Evolutionary conservation across 2,329 filamentous ascomycete species (phyloP), one percentile per base, ranked within the genome.

Genomic region (Chalaropsis ovoidea): DNA sequence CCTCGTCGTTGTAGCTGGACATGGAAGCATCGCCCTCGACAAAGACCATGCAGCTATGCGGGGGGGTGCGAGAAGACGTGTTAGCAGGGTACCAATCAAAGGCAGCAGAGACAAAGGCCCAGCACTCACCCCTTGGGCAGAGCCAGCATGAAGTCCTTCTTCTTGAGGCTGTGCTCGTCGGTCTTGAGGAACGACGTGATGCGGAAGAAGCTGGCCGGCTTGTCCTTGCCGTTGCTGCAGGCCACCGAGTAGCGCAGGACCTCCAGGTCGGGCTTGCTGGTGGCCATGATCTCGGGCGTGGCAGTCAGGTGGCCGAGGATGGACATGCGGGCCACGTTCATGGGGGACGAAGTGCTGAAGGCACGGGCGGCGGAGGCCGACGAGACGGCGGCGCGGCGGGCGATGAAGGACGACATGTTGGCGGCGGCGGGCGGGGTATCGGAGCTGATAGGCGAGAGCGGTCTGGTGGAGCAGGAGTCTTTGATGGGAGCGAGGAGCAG

Each of bases 261-360:
- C 69, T 95, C 88, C 4, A 43, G 7, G 69, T 81, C 81, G 67
- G 90, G 90, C 63, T 79, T 86, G 71, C 83, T 82, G 61, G 88
- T 89, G 67, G 84, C 75, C 45, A 82, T 80, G 70, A 91, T 72
- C 80, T 96, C 92, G 67, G 94, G 93, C 64, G 84, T 82, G 71
- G 85, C 83, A 68, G 83, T 90, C 63, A 99, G 85, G 75, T 91
- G 88, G 73, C 94, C 94, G 71, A 96, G 82, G 75, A 99, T 80
- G 72, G 86, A 88, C 79, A 99, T 88, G 76, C 86, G 88, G 70
- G 94, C 89, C 70, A 94, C 73, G 69, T 81, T 77, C 69, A 83
- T 81, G 62, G 82, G 76, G 49, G 85, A 78, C 56, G 87, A 86
- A 71, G 86, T 85, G 78, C 85, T 90, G 83, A 96, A 96, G 73